Evolutionary conservation across 73 alveolate species (phyloP), one percentile per base, ranked within the genome.

Genomic region (Blepharisma stoltei): DNA sequence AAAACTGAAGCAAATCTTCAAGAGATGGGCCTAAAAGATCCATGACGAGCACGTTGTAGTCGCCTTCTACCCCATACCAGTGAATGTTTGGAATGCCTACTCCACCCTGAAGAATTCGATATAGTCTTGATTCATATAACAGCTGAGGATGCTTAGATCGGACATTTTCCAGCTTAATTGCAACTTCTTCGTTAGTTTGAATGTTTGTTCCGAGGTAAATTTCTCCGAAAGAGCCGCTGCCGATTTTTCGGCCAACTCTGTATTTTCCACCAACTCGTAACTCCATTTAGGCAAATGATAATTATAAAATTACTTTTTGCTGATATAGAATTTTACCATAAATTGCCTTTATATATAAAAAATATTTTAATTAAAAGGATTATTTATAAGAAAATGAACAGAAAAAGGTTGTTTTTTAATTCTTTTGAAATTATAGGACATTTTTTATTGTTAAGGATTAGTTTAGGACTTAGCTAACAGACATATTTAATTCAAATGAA

Each of bases 191-290:
- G 27, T 88, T 88, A 14, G 95, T 83, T 73, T 89, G 54, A 76
- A 87, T 87, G 53, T 85, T 92, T 77, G 67, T 83, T 37, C 95
- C 98, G 52, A 94, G 78, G 75, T 87, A 95, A 69, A 93, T 94
- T 27, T 88, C 92, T 32, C 98, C 98, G 81, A 95, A 92, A 20
- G 97, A 86, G 18, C 98, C 98, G 66, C 91, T 85, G 5, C 97
- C 99, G 50, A 90, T 85, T 76, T 89, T 90, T 55, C 87, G 87
- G 54, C 86, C 93, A 78, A 92, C 55, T 67, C 85, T 85, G 78
- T 89, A 94, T 67, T 93, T 82, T 25, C 97, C 96, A 47, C 95
- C 93, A 14, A 91, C 95, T 82, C 85, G 38, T 44, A 77, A 54
- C 73, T 82, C 82, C 14, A 82, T 78, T 52, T 14, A 52, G n/a